Percentiles rank a stretch among this genome's conserved stretches.
Evolutionary conservation across 83 land plant genomes (phyloP).

Genomic region (Diphasiastrum complanatum): DNA sequence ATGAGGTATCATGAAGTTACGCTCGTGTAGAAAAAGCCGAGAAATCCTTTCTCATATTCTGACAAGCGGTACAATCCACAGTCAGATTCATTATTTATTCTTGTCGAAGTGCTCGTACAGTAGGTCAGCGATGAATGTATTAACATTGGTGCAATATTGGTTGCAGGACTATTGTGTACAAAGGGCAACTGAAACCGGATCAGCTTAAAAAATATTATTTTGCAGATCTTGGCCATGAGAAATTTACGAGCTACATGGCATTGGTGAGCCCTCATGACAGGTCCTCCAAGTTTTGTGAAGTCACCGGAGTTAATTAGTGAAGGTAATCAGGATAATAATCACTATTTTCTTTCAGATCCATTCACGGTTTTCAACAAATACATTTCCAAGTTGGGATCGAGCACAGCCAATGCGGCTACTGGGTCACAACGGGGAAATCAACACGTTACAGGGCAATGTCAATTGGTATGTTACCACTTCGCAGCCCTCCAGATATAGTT

Average conservation of each 20-base stretch:
- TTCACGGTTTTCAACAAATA: conserved; percentile 96
- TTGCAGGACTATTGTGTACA: conserved; percentile 93
- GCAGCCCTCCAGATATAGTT: too few species aligned
- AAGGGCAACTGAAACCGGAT: conserved; percentile 90
- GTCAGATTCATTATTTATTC: too few species aligned
- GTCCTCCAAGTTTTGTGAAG: too few species aligned
- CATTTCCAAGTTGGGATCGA: conserved; percentile 99
- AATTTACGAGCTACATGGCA: conserved; percentile 99
- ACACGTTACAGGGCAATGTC: conserved; percentile 80
- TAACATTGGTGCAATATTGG: neutral
- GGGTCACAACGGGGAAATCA: conserved; percentile 99
- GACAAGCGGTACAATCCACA: too few species aligned
- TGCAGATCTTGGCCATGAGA: conserved; percentile 78
- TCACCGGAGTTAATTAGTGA: too few species aligned
- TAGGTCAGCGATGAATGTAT: too few species aligned
- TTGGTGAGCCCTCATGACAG: too few species aligned
- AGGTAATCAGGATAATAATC: too few species aligned
- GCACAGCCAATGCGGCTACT: conserved; percentile 98
- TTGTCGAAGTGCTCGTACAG: too few species aligned
- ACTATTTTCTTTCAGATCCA: conserved; percentile 57
- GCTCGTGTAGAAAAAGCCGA: too few species aligned
- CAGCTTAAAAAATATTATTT: conserved; percentile 78
- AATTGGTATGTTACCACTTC: conserved; percentile 52
- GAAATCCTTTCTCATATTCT: too few species aligned
- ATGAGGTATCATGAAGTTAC: too few species aligned